phyloP scores from a whole-genome alignment of 2,329 filamentous ascomycete species.

The Xylogone sp. region DNA sequence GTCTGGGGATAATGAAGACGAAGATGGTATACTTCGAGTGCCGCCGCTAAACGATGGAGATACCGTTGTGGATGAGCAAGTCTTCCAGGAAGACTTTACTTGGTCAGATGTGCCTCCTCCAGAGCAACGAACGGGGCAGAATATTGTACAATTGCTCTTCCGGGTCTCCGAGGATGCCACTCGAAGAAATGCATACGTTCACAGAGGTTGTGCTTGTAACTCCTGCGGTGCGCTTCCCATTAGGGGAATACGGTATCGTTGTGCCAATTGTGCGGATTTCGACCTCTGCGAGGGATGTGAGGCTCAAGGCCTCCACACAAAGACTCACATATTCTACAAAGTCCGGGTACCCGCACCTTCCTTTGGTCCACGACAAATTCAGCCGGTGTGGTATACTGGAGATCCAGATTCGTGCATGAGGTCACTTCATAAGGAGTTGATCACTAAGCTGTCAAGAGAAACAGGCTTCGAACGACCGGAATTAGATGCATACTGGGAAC shows the following conservation, averaged over 20 bases:
- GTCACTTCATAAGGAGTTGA: slow-evolving; percentile 62
- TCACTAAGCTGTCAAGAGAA: slow-evolving; percentile 64
- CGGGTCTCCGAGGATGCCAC: slow-evolving; percentile 93
- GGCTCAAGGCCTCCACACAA: slow-evolving; percentile 67
- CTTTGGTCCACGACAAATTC: slow-evolving; percentile 74
- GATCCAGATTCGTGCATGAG: slow-evolving; percentile 70
- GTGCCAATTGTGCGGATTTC: slow-evolving; percentile 93
- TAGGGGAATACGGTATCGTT: slow-evolving; percentile 89
- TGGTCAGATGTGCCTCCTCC: slow-evolving; percentile 22
- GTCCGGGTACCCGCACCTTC: slow-evolving; percentile 86
- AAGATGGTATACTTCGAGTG: slow-evolving; percentile 19
- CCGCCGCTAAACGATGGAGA: slow-evolving; percentile 26
- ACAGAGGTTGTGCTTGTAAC: slow-evolving; percentile 90
- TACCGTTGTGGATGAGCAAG: slow-evolving; percentile 25
- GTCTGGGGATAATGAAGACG: slow-evolving; percentile 27
- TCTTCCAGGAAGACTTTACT: slow-evolving; percentile 19
- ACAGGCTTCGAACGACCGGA: slow-evolving; percentile 82
- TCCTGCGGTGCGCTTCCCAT: slow-evolving; percentile 85
- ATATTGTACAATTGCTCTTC: slow-evolving; percentile 81
- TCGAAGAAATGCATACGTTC: slow-evolving; percentile 81
- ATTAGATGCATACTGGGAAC: slow-evolving; percentile 91
- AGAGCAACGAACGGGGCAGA: slow-evolving; percentile 59
- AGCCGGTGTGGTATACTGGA: slow-evolving; percentile 84
- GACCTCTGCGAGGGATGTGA: slow-evolving; percentile 96
- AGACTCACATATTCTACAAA: slow-evolving; percentile 96